These are phyloP conservation scores for Arabidopsis hybrid DNA, from an alignment of 441 rosid genomes.

Conservation along the genomic window DNA sequence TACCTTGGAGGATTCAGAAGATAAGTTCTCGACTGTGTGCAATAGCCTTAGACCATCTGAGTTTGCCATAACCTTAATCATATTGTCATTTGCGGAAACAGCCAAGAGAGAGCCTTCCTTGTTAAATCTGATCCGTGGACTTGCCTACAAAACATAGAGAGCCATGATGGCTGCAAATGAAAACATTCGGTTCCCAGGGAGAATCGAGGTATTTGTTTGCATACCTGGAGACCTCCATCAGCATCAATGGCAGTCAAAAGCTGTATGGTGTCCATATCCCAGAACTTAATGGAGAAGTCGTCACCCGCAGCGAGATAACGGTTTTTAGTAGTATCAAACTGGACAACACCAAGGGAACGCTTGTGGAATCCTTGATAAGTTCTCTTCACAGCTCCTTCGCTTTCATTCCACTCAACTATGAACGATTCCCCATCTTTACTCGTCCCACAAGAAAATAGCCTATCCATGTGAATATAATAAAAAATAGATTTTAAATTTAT, in stretches of 20 bases:
- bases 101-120: conserved; percentile 97
- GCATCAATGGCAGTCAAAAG: conserved; percentile 69
- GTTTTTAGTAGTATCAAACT: conserved; percentile 80
- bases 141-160: conserved; percentile 59
- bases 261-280: conserved; percentile 84
- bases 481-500: background rate
- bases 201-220: background rate
- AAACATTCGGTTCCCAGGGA: conserved; percentile 37
- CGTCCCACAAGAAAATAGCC: conserved; percentile 85
- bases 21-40: conserved; percentile 68
- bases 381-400: conserved; percentile 87
- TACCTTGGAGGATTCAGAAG: conserved; percentile 86
- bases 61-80: conserved; percentile 86
- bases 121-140: conserved; percentile 93
- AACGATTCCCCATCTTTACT: conserved; percentile 83
- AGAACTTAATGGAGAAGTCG: conserved; percentile 78
- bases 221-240: conserved; percentile 72
- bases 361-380: conserved; percentile 80
- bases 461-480: conserved; percentile 15
- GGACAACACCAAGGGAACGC: conserved; percentile 78
- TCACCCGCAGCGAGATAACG: conserved; percentile 84
- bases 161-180: conserved; percentile 23
- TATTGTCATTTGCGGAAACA: conserved; percentile 89
- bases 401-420: conserved; percentile 88
- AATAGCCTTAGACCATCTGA: conserved; percentile 83